These are phyloP conservation scores for Capsella bursapastoris DNA, from an alignment of 345 rosid genomes.

Conservation along the genomic window DNA sequence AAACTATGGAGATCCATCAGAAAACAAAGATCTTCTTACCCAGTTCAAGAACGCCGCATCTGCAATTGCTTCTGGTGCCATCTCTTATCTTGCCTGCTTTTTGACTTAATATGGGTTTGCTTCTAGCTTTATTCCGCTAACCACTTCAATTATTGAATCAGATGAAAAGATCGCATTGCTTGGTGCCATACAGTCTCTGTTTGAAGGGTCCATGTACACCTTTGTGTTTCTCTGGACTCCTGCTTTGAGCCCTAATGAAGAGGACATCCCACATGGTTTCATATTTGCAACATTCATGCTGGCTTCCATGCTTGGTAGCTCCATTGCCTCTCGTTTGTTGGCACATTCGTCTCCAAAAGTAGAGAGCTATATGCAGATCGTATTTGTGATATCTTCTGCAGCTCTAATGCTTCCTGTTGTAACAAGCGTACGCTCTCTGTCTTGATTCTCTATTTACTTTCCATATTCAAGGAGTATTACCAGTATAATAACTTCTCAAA, in stretches of 20 bases:
- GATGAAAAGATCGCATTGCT: constrained; percentile 93
- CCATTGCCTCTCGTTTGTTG: constrained; percentile 85
- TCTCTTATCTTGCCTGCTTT: constrained; percentile 32
- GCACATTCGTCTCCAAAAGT: constrained; percentile 66
- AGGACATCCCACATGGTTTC: constrained; percentile 95
- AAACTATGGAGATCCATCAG: constrained; percentile 73
- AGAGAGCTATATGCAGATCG: constrained; percentile 95
- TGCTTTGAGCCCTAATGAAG: constrained; percentile 87
- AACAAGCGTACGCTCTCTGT: constrained; percentile 59
- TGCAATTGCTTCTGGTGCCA: constrained; percentile 70
- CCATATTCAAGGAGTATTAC: constrained; percentile 8
- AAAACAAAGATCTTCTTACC: constrained; percentile 61
- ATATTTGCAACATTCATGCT: constrained; percentile 95
- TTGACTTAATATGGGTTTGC: constrained; percentile 5
- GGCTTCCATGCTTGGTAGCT: constrained; percentile 96
- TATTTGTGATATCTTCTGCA: constrained; percentile 71
- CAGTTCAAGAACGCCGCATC: constrained; percentile 72
- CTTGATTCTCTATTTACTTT: neutral
- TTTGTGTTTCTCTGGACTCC: constrained; percentile 99
- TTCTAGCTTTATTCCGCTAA: constrained; percentile 24
- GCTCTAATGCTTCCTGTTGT: constrained; percentile 81
- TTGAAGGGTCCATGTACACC: constrained; percentile 98
- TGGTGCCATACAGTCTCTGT: constrained; percentile 95
- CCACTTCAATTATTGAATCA: constrained; percentile 38
- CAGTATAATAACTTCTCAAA: constrained; percentile 6